A percentile compares a stretch with the other conserved stretches of the same genome.
Evolutionary conservation across 768 basidiomycete species (phyloP).

Genomic region (Heimioporus sp.): DNA sequence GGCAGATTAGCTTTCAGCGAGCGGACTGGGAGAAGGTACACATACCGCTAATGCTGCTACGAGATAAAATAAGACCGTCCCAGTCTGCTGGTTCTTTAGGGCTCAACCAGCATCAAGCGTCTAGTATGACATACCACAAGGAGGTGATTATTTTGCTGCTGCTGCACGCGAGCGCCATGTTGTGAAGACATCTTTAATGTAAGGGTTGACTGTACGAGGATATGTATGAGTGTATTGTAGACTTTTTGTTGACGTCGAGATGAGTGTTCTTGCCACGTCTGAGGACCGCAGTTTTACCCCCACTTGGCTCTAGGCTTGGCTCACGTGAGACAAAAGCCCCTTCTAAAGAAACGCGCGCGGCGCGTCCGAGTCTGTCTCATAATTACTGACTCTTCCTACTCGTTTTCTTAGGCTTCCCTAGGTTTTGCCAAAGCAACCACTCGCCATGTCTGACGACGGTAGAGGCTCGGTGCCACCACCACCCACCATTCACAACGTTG

Average conservation of each 20-base stretch:
- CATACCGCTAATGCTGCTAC: constrained; percentile 85
- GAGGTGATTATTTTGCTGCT: constrained; percentile 31
- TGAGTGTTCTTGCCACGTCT: too few relatives aligned
- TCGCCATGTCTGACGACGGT: constrained; percentile 25
- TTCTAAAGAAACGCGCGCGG: too few relatives aligned
- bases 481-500: constrained; percentile 37
- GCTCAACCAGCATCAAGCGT: background rate
- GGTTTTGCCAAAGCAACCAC: background rate
- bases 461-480: constrained; percentile 28
- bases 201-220: background rate
- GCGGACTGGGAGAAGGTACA: constrained; percentile 15
- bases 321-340: too few relatives aligned
- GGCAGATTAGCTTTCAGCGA: background rate
- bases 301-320: too few relatives aligned
- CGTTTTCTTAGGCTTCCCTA: background rate
- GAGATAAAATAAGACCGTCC: constrained; percentile 82
- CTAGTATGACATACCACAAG: constrained; percentile 28
- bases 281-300: too few relatives aligned
- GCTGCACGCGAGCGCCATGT: constrained; percentile 27
- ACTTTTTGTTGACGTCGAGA: too few relatives aligned
- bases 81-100: constrained; percentile 43
- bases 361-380: too few relatives aligned
- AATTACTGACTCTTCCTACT: too few relatives aligned
- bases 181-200: constrained; percentile 22
- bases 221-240: background rate